Percentiles rank a stretch among this genome's conserved stretches.
Conservation (phyloP, 176 grass and related monocot genomes). For the Musa itinerans region DNA sequence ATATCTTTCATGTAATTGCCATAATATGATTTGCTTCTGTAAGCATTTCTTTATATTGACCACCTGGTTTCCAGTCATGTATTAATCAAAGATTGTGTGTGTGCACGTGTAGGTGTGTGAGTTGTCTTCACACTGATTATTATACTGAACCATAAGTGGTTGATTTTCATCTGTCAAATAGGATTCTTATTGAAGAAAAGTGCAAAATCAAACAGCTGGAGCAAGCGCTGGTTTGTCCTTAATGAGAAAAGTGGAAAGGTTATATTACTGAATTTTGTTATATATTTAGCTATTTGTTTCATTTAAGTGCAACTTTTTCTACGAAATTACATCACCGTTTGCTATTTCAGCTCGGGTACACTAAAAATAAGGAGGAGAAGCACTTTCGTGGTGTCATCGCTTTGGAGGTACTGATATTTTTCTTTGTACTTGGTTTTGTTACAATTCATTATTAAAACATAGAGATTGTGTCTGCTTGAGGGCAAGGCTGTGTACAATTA, state of each 20-base stretch:
- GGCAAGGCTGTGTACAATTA: no score
- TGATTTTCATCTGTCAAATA: conserved; percentile 24
- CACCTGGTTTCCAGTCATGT: no score
- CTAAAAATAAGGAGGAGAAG: conserved; percentile 74
- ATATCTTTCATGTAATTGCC: no score
- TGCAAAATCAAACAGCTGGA: conserved; percentile 64
- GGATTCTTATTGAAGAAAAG: conserved; percentile 67
- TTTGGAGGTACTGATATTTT: conserved; percentile 48
- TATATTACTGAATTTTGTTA: not conserved
- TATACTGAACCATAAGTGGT: not conserved
- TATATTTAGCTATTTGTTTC: not conserved
- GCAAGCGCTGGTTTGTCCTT: conserved; percentile 77
- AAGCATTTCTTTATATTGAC: no score
- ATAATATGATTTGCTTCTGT: no score
- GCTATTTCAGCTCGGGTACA: conserved; percentile 67
- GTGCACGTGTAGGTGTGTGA: no score
- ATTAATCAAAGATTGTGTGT: no score
- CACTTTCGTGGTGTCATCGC: conserved; percentile 66
- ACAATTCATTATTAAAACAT: not conserved
- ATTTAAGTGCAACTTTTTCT: not conserved
- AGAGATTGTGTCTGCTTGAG: no score
- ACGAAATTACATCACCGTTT: not conserved
- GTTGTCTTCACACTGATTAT: not conserved
- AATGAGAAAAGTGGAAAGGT: conserved; percentile 88
- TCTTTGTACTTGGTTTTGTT: conserved; percentile 7